Evolutionary conservation across 371 early-diverging fungal genomes (phyloP), one percentile per base, ranked within the genome.

Genomic region (Circinella umbellata): DNA sequence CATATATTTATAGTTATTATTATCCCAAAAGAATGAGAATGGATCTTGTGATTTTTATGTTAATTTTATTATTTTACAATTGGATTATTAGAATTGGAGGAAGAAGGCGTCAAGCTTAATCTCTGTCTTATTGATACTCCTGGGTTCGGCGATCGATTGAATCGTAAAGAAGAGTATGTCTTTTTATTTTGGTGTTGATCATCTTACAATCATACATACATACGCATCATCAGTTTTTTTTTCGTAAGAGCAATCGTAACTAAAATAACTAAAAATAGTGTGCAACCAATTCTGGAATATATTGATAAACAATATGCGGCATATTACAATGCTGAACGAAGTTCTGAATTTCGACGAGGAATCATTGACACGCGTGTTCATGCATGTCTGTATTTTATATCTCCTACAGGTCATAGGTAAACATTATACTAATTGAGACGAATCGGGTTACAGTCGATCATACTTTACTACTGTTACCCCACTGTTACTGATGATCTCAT

Each of bases 51-150:
- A 0, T 27, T 27, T 27, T 27, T 27, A 27, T 27, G 27, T 27
- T 27, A 27, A 27, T 27, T 27, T 27, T 27, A 27, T 27, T 27
- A 27, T 27, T 27, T 27, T 27, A 27, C 27, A 1, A 27, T 27
- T 27, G 27, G 27, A 27, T 27, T n/a, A 3, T 76, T 86, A 86
- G 96, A 97, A 69, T 84, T 97, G 83, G 92, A 92, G 66, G 97
- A 97, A 80, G 95, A 96, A 66, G 95, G 96, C 9, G 89, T 93
- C 67, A 91, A 90, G 71, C 84, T 98, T 62, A 85, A 91, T 62
- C 87, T 98, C 18, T 94, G 95, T 35, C 86, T 96, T 63, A 89
- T 98, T 64, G 98, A 98, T 79, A 97, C 98, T 5, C 98, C 98
- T 15, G 98, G 98, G 10, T 98, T 97, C 80, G 98, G 96, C 46